Base-by-base conservation (phyloP, 495 filamentous ascomycete genomes). In the Aspergillus kassunensis region DNA sequence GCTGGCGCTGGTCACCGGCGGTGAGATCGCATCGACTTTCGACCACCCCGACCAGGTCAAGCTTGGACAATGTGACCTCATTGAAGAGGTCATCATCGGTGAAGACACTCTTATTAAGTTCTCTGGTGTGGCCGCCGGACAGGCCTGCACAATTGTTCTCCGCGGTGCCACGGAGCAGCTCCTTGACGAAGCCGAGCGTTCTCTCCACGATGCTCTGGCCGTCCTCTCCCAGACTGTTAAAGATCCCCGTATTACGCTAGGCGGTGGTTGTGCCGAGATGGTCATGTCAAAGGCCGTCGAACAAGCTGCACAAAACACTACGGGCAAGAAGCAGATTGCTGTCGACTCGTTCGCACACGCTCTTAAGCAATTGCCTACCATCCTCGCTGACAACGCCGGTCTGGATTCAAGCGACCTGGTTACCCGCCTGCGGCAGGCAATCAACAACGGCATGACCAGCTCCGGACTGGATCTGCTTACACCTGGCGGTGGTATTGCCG, bases 221-320 rank as follows among this genome's bases (percentile, higher is more conserved):
- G 95, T 98, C 6, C 85, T 98, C 19, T 97, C 93, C 4, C 93
- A 98, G 70, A 98, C 93, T 11, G 89, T 97, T 57, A 88, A 86
- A 67, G 92, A 97, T 70, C 91, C 93, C 15, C 85, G 89, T 52
- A 93, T 90, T 24, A 97, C 95, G 0, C 84, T 98, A 5, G 93
- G 93, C 23, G 93, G 93, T 63, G 93, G 93, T 15, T 97, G 91
- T 62, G 91, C 91, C 0, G 93, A 98, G 81, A 97, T 96, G 92
- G 73, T 95, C 51, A 98, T 98, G 93, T 88, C 91, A 54, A 96
- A 96, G 74, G 93, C 93, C 35, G 93, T 97, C 33, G 95, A 97
- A 64, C 85, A 89, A 42, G 91, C 90, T 15, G 91, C 92, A 7
- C 90, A 92, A 44, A 92, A 95, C 64, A 89, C 95, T 12, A 89